Evolutionary conservation across 75 land plant species (phyloP), one percentile per base, ranked within the genome.

Genomic region (Pinus tabuliformis): DNA sequence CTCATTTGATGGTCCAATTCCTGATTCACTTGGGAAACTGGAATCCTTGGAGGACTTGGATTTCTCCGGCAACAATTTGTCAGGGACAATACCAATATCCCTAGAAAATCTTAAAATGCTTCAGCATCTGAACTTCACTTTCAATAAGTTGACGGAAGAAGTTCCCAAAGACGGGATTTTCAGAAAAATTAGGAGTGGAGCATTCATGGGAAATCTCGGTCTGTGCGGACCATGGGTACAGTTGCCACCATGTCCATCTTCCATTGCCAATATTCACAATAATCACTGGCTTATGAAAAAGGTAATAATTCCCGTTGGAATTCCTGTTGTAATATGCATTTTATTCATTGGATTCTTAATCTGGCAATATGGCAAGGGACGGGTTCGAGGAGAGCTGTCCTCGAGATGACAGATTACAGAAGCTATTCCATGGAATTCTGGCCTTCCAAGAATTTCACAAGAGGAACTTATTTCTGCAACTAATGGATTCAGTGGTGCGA

Each of bases 91-190:
- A 56, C 90, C 87, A 20, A 15, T 8, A 9, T 63, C 63, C 30
- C 58, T 82, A 52, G 76, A 60, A 59, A 57, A 66, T 12, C 75
- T 89, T 33, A 54, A 58, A 39, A 28, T 22, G 21, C 72, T 90
- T n/a, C 45, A 24, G n/a, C 62, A 72, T 20, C 57, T 83, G 33
- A 73, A 80, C 49, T 59, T 91, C 26, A 83, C 87, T 16, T 73
- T 76, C 71, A 91, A 91, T 57, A 26, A 64, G 13, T 58, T 91
- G 4, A 56, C 76, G 3, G 93, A 91, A 1, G 62, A 66, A 57
- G 80, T 91, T 7, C 93, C 93, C 36, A 49, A 17, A 16, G 17
- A 16, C 26, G 82, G 81, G 24, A 36, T 77, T 18, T 84, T 84
- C 22, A 28, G 2, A 64, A 80, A 75, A 30, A 8, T 14, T 17